phyloP scores from a whole-genome alignment of 1,139 yeast species.

The Kurtzmaniella quercitrusa region DNA sequence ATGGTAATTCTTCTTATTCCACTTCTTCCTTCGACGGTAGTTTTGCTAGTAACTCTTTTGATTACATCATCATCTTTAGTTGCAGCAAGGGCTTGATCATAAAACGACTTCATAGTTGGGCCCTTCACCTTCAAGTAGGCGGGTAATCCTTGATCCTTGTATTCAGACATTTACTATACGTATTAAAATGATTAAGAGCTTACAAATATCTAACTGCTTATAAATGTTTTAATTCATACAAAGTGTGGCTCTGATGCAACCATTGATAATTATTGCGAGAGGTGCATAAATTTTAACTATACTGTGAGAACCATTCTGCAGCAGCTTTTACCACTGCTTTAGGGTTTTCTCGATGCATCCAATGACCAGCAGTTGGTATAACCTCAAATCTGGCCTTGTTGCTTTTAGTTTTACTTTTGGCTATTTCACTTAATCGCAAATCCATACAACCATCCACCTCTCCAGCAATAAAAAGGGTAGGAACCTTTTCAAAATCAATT shows the following conservation, averaged over 20 bases:
- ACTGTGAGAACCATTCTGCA: constrained; percentile 23
- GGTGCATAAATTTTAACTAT: constrained; percentile 1
- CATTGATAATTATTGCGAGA: too few relatives aligned
- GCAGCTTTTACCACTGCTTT: constrained; percentile 22
- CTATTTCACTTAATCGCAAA: constrained; percentile 23
- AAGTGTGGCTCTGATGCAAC: background rate
- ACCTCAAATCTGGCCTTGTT: constrained; percentile 26
- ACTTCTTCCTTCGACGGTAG: constrained; percentile 4
- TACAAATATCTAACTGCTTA: background rate
- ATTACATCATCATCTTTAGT: background rate
- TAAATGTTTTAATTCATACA: background rate
- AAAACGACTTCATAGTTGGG: constrained; percentile 1
- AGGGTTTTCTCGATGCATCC: constrained; percentile 41
- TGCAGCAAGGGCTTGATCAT: constrained; percentile 1
- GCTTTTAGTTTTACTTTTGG: constrained; percentile 17
- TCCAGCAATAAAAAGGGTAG: constrained; percentile 37
- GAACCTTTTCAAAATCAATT: constrained; percentile 37
- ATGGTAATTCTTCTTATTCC: constrained; percentile 3
- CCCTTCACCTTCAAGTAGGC: constrained; percentile 3
- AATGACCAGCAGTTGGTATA: constrained; percentile 34
- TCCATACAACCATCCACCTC: constrained; percentile 39
- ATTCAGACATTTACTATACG: background rate
- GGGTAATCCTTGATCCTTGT: background rate
- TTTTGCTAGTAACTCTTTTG: background rate
- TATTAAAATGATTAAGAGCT: background rate